These are phyloP conservation scores for Biancaea sappan DNA, from an alignment of 306 rosid genomes.

Conservation along the genomic window DNA sequence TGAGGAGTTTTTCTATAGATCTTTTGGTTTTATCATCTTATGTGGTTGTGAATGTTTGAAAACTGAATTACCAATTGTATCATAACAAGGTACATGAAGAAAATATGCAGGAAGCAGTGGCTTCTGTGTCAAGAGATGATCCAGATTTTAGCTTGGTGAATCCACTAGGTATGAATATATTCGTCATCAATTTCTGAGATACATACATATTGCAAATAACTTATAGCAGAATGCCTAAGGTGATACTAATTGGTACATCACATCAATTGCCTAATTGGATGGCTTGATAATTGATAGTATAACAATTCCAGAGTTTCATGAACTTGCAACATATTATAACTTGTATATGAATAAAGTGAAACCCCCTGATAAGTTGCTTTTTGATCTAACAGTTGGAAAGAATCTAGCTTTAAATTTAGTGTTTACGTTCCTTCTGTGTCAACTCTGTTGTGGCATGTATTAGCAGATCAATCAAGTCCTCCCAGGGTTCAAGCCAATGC, in stretches of 20 bases:
- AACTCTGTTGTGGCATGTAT: slow-evolving; percentile 23
- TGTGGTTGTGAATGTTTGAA: slow-evolving; percentile 27
- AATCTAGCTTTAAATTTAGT: neutral
- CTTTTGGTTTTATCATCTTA: slow-evolving; percentile 6
- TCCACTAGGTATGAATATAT: slow-evolving; percentile 49
- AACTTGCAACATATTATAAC: neutral
- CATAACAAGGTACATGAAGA: slow-evolving; percentile 46
- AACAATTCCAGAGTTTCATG: neutral
- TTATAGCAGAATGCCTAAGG: neutral
- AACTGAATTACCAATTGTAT: slow-evolving; percentile 28
- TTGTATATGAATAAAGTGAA: slow-evolving; percentile 4
- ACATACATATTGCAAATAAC: neutral
- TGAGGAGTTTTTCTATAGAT: slow-evolving; percentile 24
- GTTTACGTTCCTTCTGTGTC: slow-evolving; percentile 14
- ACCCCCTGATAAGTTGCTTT: slow-evolving; percentile 8
- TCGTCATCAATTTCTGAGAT: slow-evolving; percentile 24
- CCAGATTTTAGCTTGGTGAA: slow-evolving; percentile 32
- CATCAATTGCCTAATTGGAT: slow-evolving; percentile 15
- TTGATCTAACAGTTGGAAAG: slow-evolving; percentile 14
- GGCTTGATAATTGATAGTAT: neutral
- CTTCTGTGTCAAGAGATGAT: slow-evolving; percentile 34
- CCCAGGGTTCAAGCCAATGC: slow-evolving; percentile 38
- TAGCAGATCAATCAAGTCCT: slow-evolving; percentile 48
- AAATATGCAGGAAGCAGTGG: slow-evolving; percentile 41
- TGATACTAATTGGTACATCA: neutral